Evolutionary conservation across 305 asterid species (phyloP).

Genomic region (Rubia tinctorum): DNA sequence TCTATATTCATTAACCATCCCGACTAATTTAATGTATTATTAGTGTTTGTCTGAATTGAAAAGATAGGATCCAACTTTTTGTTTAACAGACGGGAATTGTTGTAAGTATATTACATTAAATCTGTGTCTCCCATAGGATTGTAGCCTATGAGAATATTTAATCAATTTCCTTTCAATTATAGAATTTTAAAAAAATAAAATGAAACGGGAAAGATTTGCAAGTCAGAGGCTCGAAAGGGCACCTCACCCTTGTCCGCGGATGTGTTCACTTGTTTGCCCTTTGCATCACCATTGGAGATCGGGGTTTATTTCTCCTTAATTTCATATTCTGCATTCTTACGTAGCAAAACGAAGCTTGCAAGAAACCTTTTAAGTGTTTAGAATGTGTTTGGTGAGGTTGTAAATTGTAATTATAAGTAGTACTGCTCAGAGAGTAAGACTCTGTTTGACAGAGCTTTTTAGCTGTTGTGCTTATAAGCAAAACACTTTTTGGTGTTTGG

Average conservation of each 20-base stretch:
- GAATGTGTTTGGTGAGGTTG: too few species aligned
- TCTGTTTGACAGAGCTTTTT: too few species aligned
- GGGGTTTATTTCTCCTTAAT: neutral
- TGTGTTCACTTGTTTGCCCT: neutral
- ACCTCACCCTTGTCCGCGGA: constrained; percentile 1
- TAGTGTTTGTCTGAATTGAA: neutral
- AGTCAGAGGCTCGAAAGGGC: neutral
- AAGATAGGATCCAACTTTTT: neutral
- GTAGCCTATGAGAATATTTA: too few species aligned
- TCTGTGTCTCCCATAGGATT: too few species aligned
- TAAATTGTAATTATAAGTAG: too few species aligned
- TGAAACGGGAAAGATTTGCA: too few species aligned
- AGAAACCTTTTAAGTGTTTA: neutral
- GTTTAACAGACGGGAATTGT: neutral
- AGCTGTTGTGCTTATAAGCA: too few species aligned
- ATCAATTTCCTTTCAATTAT: neutral
- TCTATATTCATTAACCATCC: too few species aligned
- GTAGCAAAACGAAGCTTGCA: neutral
- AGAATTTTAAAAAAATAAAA: neutral
- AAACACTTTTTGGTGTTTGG: too few species aligned
- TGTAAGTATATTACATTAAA: neutral
- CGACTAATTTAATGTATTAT: too few species aligned
- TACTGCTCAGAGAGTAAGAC: too few species aligned
- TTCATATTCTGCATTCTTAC: neutral
- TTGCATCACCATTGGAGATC: constrained; percentile 7